phyloP scores from a whole-genome alignment of 768 basidiomycete species.

The Tricholoma bakamatsutake region DNA sequence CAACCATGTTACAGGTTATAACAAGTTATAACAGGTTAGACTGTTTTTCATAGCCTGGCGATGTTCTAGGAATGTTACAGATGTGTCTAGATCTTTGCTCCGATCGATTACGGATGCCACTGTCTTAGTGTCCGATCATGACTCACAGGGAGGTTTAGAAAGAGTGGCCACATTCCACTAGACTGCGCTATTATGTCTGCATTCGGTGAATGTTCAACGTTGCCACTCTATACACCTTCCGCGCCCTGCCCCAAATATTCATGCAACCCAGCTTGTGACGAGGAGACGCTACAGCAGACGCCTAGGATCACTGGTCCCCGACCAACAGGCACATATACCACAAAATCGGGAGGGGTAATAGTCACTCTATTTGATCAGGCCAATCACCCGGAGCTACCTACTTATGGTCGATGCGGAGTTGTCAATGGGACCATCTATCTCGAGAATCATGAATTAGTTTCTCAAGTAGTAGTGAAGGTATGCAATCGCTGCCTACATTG shows the following conservation, averaged over 20 bases:
- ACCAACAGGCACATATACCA: constrained; percentile 37
- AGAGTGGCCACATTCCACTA: neutral
- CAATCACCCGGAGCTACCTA: constrained; percentile 28
- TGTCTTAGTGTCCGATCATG: neutral
- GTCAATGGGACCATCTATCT: constrained; percentile 40
- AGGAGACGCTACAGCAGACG: constrained; percentile 47
- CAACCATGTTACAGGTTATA: too few relatives aligned
- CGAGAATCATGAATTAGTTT: constrained; percentile 31
- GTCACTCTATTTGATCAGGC: constrained; percentile 45
- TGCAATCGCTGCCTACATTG: constrained; percentile 2
- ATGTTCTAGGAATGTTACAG: too few relatives aligned
- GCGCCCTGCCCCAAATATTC: constrained; percentile 55
- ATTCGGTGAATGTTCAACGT: constrained; percentile 9
- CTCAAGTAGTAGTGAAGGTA: constrained; percentile 42
- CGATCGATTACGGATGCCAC: neutral
- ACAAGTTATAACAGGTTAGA: too few relatives aligned
- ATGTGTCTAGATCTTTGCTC: neutral
- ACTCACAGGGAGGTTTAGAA: neutral
- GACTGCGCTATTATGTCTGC: neutral
- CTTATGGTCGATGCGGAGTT: constrained; percentile 36
- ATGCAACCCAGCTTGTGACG: constrained; percentile 42
- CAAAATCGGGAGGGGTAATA: constrained; percentile 31
- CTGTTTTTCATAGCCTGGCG: too few relatives aligned
- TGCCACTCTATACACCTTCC: constrained; percentile 53
- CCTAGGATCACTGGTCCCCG: constrained; percentile 21